These are phyloP conservation scores for Podila verticillata DNA, from an alignment of 192 early-diverging fungal genomes.

Conservation along the genomic window DNA sequence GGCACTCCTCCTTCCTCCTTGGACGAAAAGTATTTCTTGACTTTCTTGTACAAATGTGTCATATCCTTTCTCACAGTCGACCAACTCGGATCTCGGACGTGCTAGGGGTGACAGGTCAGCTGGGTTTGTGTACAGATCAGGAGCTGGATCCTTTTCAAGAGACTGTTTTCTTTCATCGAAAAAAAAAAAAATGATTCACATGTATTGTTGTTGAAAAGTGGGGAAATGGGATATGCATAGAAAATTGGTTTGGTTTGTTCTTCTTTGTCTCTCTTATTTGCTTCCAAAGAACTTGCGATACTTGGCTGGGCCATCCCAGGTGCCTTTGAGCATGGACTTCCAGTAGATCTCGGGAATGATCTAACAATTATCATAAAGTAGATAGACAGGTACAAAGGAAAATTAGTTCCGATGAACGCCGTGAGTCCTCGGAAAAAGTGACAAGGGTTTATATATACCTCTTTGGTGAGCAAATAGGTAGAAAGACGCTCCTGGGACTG, in stretches of 20 bases:
- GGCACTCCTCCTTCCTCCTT: conserved; percentile 81
- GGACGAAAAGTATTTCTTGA: conserved; percentile 94
- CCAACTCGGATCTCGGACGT: conserved; percentile 29
- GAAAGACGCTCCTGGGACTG: conserved; percentile 76
- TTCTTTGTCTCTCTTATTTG: conserved; percentile 10
- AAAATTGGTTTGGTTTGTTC: neutral
- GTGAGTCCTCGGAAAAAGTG: too few relatives aligned
- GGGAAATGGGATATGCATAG: neutral
- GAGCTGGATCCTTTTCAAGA: conserved; percentile 30
- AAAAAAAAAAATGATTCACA: too few relatives aligned
- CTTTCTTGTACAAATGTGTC: conserved; percentile 85
- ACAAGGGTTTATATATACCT: conserved; percentile 48
- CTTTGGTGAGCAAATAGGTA: conserved; percentile 79
- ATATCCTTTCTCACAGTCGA: conserved; percentile 85
- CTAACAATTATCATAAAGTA: conserved; percentile 19
- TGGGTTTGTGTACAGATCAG: neutral
- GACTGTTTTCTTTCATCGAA: conserved; percentile 12
- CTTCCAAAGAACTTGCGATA: conserved; percentile 64
- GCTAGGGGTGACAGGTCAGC: conserved; percentile 8
- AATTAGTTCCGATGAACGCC: neutral
- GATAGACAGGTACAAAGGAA: neutral
- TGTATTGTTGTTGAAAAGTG: conserved; percentile 11
- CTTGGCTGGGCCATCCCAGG: conserved; percentile 76
- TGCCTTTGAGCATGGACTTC: conserved; percentile 81
- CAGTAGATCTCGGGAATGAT: conserved; percentile 85